Evolutionary conservation across 208 protist genomes (phyloP), one percentile per base, ranked within the genome.

Genomic region (Crithidia brevicula): DNA sequence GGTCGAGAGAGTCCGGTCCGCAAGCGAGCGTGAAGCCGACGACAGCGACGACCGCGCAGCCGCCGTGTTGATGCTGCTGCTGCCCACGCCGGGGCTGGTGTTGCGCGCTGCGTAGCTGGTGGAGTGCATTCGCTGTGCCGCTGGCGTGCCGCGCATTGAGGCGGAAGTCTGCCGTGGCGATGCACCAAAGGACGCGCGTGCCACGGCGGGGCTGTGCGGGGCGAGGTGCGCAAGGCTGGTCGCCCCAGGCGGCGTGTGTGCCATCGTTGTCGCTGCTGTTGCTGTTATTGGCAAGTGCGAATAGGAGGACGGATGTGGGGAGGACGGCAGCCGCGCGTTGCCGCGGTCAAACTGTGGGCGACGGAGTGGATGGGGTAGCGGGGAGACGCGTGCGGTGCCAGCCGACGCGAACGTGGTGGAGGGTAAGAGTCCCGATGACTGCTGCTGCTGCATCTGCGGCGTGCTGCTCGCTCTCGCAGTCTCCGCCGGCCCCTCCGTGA

Each of bases 191-290:
- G 75, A 58, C 11, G 64, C 38, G 16, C 69, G 69, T 16, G 69
- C 23, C 47, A 76, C 49, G 27, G 64, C 54, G 1, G 70, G 70
- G 62, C 70, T 76, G 62, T 76, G 70, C 38, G 70, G 70, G 0
- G 62, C 54, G 6, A 69, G 38, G 20, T 27, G 46, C 1, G 30
- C 70, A 36, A 60, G 34, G 10, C n/a, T n/a, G n/a, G n/a, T n/a
- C n/a, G n/a, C 30, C 28, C 11, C 42, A 13, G 4, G 33, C 4
- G 1, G 47, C 60, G 23, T 8, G 18, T 27, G 20, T 13, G 46
- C 46, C 23, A 8, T 18, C 18, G 36, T 18, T 54, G 33, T 16
- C 20, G 58, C 58, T 56, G 43, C 31, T 66, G 50, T 22, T 30
- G 45, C 31, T 11, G 33, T 25, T 31, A 36, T 57, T 13, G 9